These are phyloP conservation scores for Phytophthora colocasiae DNA, from an alignment of 352 stramenopile genomes.

Conservation along the genomic window DNA sequence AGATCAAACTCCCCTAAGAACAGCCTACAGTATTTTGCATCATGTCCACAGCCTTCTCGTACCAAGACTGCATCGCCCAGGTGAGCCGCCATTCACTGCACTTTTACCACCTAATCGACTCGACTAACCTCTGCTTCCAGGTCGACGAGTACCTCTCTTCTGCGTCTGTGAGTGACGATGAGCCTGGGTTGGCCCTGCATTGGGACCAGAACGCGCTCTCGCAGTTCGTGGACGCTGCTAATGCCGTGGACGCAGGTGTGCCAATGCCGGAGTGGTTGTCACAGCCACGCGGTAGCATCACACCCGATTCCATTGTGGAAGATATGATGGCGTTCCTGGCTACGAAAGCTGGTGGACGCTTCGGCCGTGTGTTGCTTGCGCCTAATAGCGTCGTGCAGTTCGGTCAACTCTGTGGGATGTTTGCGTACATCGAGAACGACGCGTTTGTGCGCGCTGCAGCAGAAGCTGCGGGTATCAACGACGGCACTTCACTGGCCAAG, in stretches of 20 bases:
- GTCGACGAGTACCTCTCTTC: slow-evolving; percentile 47
- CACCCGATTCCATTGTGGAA: slow-evolving; percentile 44
- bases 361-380: slow-evolving; percentile 39
- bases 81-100: slow-evolving; percentile 4
- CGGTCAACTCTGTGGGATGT: slow-evolving; percentile 51
- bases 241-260: slow-evolving; percentile 29
- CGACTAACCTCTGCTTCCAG: slow-evolving; percentile 20
- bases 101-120: neutral
- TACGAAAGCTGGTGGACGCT: slow-evolving; percentile 40
- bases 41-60: slow-evolving; percentile 43
- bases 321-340: slow-evolving; percentile 46
- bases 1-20: slow-evolving; percentile 12
- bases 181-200: slow-evolving; percentile 39
- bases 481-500: slow-evolving; percentile 40
- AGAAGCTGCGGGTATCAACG: slow-evolving; percentile 21
- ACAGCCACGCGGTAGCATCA: slow-evolving; percentile 41
- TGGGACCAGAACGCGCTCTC: slow-evolving; percentile 44
- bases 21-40: neutral
- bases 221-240: slow-evolving; percentile 44
- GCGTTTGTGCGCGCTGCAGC: slow-evolving; percentile 42
- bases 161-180: slow-evolving; percentile 45
- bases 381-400: slow-evolving; percentile 52
- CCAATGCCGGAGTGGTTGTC: slow-evolving; percentile 42
- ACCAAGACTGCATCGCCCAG: slow-evolving; percentile 44
- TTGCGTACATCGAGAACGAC: slow-evolving; percentile 53